A percentile compares a stretch with the other conserved stretches of the same genome.
Evolutionary conservation across 73 alveolate species (phyloP).

Genomic region (Stentor coeruleus): DNA sequence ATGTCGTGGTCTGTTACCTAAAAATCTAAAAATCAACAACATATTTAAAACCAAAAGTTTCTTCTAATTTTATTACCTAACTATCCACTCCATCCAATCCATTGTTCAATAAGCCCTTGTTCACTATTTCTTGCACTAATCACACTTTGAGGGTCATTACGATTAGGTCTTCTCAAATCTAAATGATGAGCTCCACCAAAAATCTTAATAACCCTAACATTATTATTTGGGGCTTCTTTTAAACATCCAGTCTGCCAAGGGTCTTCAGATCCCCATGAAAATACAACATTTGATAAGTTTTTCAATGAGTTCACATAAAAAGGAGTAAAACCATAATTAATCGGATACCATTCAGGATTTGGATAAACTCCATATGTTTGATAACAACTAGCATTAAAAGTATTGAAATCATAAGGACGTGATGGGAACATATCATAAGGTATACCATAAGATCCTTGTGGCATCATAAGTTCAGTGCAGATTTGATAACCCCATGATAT

Average conservation of each 20-base stretch:
- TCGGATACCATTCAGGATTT: slow-evolving; percentile 37
- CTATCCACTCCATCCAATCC: too few species aligned
- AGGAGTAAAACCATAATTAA: slow-evolving; percentile 48
- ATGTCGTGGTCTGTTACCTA: too few species aligned
- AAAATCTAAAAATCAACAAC: too few species aligned
- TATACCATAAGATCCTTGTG: slow-evolving; percentile 42
- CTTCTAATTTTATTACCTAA: too few species aligned
- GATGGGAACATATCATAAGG: slow-evolving; percentile 47
- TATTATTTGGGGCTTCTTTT: slow-evolving; percentile 17
- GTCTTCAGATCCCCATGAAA: slow-evolving; percentile 52
- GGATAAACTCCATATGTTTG: slow-evolving; percentile 32
- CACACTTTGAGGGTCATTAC: slow-evolving; percentile 48
- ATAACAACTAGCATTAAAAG: slow-evolving; percentile 28
- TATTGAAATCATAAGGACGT: slow-evolving; percentile 31
- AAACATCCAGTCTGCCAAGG: slow-evolving; percentile 73
- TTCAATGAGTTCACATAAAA: neutral
- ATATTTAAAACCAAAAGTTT: too few species aligned
- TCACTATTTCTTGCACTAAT: neutral
- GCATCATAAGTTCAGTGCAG: slow-evolving; percentile 60
- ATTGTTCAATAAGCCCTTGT: neutral
- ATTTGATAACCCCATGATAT: slow-evolving; percentile 56
- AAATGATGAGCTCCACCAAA: slow-evolving; percentile 62
- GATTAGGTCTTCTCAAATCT: slow-evolving; percentile 60
- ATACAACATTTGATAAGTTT: slow-evolving; percentile 39
- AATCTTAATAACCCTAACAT: neutral